phyloP scores from a whole-genome alignment of 768 basidiomycete genomes.

The Trametes elegans region DNA sequence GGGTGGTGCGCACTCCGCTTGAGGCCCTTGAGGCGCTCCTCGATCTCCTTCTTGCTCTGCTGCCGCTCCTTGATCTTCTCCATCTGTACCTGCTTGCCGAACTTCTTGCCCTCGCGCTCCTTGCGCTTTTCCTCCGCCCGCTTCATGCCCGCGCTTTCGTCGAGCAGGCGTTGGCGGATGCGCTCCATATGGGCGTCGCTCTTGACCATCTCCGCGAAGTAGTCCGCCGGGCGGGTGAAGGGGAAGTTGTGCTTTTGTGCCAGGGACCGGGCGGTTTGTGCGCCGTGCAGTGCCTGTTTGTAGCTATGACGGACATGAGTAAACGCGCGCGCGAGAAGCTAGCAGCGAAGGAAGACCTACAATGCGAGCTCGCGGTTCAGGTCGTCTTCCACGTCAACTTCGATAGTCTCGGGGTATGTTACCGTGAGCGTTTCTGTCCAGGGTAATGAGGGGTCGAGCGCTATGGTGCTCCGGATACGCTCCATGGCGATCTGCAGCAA shows the following conservation, averaged over 20 bases:
- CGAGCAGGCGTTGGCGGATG: conserved; percentile 84
- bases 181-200: conserved; percentile 97
- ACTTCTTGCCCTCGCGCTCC: conserved; percentile 95
- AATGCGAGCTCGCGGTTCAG: conserved; percentile 94
- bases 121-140: conserved; percentile 88
- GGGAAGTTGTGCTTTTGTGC: conserved; percentile 77
- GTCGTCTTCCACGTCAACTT: conserved; percentile 82
- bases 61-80: conserved; percentile 93
- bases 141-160: conserved; percentile 87
- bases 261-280: conserved; percentile 71
- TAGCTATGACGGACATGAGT: conserved; percentile 53
- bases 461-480: conserved; percentile 76
- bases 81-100: conserved; percentile 95
- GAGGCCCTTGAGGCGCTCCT: conserved; percentile 78
- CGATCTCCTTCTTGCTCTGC: conserved; percentile 87
- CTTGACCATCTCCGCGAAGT: conserved; percentile 99
- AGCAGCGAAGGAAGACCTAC: conserved; percentile 49
- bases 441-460: conserved; percentile 68
- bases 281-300: conserved; percentile 89
- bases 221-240: conserved; percentile 90
- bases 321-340: not conserved
- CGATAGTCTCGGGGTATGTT: conserved; percentile 68
- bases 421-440: conserved; percentile 85
- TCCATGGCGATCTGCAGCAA: conserved; percentile 63
- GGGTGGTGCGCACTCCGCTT: conserved; percentile 72